Evolutionary conservation across 805 yeast genomes (phyloP).

Genomic region (Saccharomycopsis babjevae): DNA sequence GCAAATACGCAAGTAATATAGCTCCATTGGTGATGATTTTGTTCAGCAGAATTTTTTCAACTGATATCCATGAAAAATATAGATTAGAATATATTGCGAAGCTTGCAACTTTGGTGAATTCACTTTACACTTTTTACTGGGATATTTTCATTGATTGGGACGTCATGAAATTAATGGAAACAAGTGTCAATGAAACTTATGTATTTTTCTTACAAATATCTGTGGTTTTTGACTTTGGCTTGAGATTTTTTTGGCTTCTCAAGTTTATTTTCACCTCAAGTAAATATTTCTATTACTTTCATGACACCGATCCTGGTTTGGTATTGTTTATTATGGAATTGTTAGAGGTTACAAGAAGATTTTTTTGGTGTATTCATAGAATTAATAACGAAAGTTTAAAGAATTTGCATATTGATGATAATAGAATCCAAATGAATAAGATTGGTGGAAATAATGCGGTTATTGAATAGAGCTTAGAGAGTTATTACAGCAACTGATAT

Average conservation of each 20-base stretch:
- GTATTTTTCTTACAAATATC: slow-evolving; percentile 42
- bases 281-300: slow-evolving; percentile 19
- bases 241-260: slow-evolving; percentile 72
- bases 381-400: slow-evolving; percentile 10
- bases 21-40: slow-evolving; percentile 39
- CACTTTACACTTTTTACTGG: slow-evolving; percentile 79
- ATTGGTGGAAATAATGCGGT: neutral
- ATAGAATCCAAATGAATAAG: neutral
- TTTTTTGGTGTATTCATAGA: slow-evolving; percentile 52
- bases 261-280: slow-evolving; percentile 31
- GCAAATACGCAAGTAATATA: slow-evolving; percentile 61
- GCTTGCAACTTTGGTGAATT: slow-evolving; percentile 45
- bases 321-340: slow-evolving; percentile 62
- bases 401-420: neutral
- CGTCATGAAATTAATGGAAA: neutral
- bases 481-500: neutral
- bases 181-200: neutral
- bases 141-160: slow-evolving; percentile 89
- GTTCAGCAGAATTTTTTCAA: slow-evolving; percentile 20
- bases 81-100: slow-evolving; percentile 22
- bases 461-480: neutral
- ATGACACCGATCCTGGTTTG: slow-evolving; percentile 33
- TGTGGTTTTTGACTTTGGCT: slow-evolving; percentile 46
- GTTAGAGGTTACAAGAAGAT: slow-evolving; percentile 72
- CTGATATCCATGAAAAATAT: neutral